A percentile compares a stretch with the other conserved stretches of the same genome.
Evolutionary conservation across 192 early-diverging fungal species (phyloP).

Genomic region (Coemansia aciculifera): DNA sequence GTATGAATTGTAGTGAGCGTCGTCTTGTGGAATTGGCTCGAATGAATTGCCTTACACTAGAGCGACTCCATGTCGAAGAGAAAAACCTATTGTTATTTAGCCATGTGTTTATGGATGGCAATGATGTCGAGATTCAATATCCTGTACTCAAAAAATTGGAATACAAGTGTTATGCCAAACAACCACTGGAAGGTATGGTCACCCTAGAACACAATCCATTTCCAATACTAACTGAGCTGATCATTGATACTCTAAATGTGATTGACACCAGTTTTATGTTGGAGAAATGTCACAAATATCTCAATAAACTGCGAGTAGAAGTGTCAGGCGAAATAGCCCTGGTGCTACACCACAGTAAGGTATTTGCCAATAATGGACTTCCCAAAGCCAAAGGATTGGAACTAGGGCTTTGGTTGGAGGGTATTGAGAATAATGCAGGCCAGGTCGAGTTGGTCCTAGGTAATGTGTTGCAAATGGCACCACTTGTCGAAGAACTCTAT

Average conservation of each 20-base stretch:
- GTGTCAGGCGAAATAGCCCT: not conserved
- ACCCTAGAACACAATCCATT: not conserved
- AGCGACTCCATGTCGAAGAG: not conserved
- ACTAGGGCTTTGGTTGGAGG: not conserved
- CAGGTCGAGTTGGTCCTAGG: not conserved
- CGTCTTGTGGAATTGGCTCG: not conserved
- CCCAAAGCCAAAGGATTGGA: not conserved
- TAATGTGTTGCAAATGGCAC: not conserved
- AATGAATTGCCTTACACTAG: not conserved
- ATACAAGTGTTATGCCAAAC: not conserved
- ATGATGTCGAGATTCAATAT: not conserved
- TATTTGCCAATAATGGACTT: not conserved
- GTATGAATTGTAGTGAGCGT: not conserved
- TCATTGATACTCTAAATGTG: not conserved
- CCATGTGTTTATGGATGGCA: not conserved
- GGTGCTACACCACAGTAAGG: not conserved
- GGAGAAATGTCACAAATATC: not conserved
- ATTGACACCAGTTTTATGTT: not conserved
- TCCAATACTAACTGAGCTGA: not conserved
- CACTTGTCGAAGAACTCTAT: not conserved
- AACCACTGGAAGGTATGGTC: not conserved
- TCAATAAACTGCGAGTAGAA: not conserved
- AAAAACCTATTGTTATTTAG: not conserved
- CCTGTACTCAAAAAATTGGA: not conserved
- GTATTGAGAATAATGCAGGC: not conserved